These are phyloP conservation scores for Aspergillus pseudonomiae DNA, from an alignment of 2,329 filamentous ascomycete species.

Conservation along the genomic window DNA sequence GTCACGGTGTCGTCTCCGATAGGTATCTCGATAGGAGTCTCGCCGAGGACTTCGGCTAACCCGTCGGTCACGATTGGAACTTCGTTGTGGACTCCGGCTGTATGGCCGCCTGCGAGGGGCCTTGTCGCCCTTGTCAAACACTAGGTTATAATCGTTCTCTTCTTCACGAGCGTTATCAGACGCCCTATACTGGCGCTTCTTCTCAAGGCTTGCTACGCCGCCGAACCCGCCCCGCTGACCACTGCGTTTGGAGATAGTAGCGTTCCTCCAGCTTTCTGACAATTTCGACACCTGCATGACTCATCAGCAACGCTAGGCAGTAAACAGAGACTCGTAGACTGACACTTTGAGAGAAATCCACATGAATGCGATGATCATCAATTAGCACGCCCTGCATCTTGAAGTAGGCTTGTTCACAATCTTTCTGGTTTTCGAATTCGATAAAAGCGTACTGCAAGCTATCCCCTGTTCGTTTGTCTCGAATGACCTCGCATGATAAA, in stretches of 20 bases:
- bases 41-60: constrained; percentile 32
- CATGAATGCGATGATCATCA: constrained; percentile 95
- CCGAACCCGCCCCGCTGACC: constrained; percentile 78
- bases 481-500: constrained; percentile 91
- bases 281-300: constrained; percentile 66
- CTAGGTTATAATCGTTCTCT: constrained; percentile 71
- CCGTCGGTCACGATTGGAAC: constrained; percentile 34
- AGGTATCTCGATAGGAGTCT: constrained; percentile 26
- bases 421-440: constrained; percentile 89
- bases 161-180: constrained; percentile 54
- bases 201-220: constrained; percentile 84
- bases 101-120: constrained; percentile 32
- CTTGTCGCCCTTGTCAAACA: constrained; percentile 66
- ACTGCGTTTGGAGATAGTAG: constrained; percentile 78
- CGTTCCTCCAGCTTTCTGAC: constrained; percentile 84
- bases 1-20: constrained; percentile 38
- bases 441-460: constrained; percentile 98
- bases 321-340: constrained; percentile 37
- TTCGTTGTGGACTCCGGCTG: constrained; percentile 51
- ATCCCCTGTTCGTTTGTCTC: constrained; percentile 90
- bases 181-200: constrained; percentile 85
- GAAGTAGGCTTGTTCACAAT: constrained; percentile 93
- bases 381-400: constrained; percentile 99
- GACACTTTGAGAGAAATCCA: constrained; percentile 97
- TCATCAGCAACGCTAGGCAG: constrained; percentile 23